Evolutionary conservation across 192 early-diverging fungal species (phyloP).

Genomic region (Entomortierella parvispora): DNA sequence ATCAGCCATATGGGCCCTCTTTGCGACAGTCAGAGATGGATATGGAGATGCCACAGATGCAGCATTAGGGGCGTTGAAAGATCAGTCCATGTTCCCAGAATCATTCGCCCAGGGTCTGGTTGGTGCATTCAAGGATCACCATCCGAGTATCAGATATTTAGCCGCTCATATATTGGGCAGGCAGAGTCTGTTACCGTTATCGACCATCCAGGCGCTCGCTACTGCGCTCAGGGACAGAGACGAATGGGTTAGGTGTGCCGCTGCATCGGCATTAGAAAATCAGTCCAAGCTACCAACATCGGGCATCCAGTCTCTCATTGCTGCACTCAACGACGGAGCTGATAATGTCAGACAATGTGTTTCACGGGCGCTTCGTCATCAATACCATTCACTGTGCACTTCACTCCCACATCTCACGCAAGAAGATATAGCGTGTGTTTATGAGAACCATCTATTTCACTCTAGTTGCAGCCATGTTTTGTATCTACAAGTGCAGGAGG

Average conservation of each 20-base stretch:
- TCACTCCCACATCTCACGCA: background rate
- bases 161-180: too few species aligned
- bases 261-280: background rate
- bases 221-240: too few species aligned
- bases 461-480: background rate
- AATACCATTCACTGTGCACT: background rate
- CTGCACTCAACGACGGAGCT: background rate
- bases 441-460: background rate
- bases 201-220: too few species aligned
- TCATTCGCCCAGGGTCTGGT: too few species aligned
- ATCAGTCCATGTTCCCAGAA: too few species aligned
- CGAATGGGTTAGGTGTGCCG: background rate
- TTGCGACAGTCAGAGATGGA: too few species aligned
- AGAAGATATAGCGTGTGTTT: background rate
- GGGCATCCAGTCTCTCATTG: constrained; percentile 10
- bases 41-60: too few species aligned
- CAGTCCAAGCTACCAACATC: background rate
- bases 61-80: too few species aligned
- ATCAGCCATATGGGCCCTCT: too few species aligned
- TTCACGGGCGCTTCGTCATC: background rate
- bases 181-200: too few species aligned
- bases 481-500: background rate
- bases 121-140: too few species aligned
- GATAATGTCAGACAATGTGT: background rate
- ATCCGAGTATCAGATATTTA: too few species aligned